Base-by-base conservation (phyloP, 2,329 filamentous ascomycete species). In the Colletotrichum sp. region DNA sequence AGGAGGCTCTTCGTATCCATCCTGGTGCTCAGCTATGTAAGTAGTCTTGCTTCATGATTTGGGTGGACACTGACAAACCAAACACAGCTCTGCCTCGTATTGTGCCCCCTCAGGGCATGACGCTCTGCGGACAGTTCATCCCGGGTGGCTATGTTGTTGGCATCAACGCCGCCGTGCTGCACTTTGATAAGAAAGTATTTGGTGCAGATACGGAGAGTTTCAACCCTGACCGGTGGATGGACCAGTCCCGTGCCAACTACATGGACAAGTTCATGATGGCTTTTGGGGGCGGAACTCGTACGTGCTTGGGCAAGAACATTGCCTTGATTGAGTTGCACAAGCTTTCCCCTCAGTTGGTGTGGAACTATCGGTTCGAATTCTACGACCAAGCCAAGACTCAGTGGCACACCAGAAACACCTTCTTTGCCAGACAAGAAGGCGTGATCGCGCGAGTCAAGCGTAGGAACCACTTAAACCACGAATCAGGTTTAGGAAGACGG, bases 1-100 rank as follows among this genome's bases (percentile, higher is more conserved):
- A 86, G 30, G 90, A 91, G 79, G 83, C 86, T 2, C 83, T 88
- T 79, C 85, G 89, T 13, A 79, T 90, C 5, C 86, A 89, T 71
- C 87, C 88, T 0, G 84, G 84, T 5, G 82, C 60, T 6, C 44
- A 52, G 44, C 44, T 52, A 7, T 52, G 44, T 52, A 12, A 52
- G 44, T 22, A 3, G 11, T 52, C 44, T 52, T 22, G n/a, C n/a
- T 52, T 22, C 44, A 22, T 3, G 44, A 22, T 22, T 5, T 6
- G 6, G 44, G 12, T 3, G 3, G 11, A 11, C 19, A 9, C 44
- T 22, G 11, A 52, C 44, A 52, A 13, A 52, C 6, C 11, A 22
- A 22, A 52, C 44, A 13, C 44, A 52, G 44, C 44, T 52, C n/a
- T 52, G 6, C 44, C 44, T 52, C 44, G n/a, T 4, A 52, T n/a